Base-by-base conservation (phyloP, 2,329 filamentous ascomycete species). In the Nothopassalora personata region DNA sequence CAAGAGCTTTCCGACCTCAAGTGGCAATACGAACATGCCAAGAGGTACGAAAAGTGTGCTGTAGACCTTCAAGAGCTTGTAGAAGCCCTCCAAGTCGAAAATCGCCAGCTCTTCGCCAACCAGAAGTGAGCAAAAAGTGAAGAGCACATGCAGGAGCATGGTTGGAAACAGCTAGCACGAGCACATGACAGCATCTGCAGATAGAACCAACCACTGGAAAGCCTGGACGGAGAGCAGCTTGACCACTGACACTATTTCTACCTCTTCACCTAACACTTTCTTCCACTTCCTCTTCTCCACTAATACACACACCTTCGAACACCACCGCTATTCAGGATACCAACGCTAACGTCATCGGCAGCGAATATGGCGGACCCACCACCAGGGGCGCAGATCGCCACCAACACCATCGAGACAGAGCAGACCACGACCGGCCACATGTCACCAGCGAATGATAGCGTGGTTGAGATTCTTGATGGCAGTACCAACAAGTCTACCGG, bases 11-110 rank as follows among this genome's bases (percentile, higher is more conserved):
- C 23, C 23, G 3, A 23, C 23, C 43, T 50, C 15, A 28, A 45
- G n/a, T 30, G 36, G 10, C 11, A 18, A n/a, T 34, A 30, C 45
- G 46, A 53, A 6, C 34, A 43, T 8, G 31, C 15, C 1, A 15
- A 46, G 4, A 36, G 27, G n/a, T 23, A 59, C 49, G 51, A 53
- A 18, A 51, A 60, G 54, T 49, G 46, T 19, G 46, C 46, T 4
- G 13, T 4, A 6, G 19, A 49, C 28, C 46, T 49, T 5, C 46
- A 49, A 30, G 28, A 49, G 46, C 46, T 49, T 11, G 46, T 49
- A 5, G 46, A 49, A 15, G 28, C 46, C 10, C 18, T 49, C 4
- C 46, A 30, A 13, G 46, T 28, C 11, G 46, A 49, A 19, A 49
- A 28, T 4, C 46, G 31, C 18, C 11, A 34, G 30, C 50, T 53